phyloP scores from a whole-genome alignment of 768 basidiomycete species.

The Auricularia sp. region DNA sequence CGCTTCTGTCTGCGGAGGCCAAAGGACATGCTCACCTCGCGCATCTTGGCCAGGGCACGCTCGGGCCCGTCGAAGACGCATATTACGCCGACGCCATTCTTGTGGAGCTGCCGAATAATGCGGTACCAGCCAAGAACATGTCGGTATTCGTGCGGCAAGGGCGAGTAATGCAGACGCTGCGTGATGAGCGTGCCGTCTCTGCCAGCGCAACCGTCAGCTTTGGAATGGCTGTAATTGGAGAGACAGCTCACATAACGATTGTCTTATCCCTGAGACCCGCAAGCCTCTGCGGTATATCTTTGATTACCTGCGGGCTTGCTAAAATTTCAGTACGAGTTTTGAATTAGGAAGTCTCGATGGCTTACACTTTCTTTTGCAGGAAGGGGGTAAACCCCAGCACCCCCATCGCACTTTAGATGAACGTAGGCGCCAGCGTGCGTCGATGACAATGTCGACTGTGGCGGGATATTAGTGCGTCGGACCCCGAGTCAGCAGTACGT shows the following conservation, averaged over 20 bases:
- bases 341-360: not conserved
- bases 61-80: conserved; percentile 76
- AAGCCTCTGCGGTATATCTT: conserved; percentile 50
- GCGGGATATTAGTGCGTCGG: no score
- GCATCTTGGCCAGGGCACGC: conserved; percentile 56
- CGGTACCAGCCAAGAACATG: conserved; percentile 77
- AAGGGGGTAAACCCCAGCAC: conserved; percentile 12
- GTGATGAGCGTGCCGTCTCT: conserved; percentile 85
- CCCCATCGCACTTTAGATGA: conserved; percentile 8
- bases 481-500: not conserved
- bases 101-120: conserved; percentile 51
- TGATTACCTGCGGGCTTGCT: conserved; percentile 16
- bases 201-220: conserved; percentile 9
- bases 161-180: conserved; percentile 69
- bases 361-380: conserved; percentile 11
- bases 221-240: conserved; percentile 3
- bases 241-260: conserved; percentile 56
- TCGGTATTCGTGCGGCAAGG: conserved; percentile 48
- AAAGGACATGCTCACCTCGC: conserved; percentile 42
- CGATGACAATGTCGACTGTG: no score
- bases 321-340: not conserved
- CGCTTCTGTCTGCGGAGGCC: not conserved
- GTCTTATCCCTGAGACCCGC: conserved; percentile 52
- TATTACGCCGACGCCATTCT: conserved; percentile 46
- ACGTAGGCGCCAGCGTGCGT: no score